Evolutionary conservation across 2,329 filamentous ascomycete genomes (phyloP), one percentile per base, ranked within the genome.

Genomic region (Trichoderma sp.): DNA sequence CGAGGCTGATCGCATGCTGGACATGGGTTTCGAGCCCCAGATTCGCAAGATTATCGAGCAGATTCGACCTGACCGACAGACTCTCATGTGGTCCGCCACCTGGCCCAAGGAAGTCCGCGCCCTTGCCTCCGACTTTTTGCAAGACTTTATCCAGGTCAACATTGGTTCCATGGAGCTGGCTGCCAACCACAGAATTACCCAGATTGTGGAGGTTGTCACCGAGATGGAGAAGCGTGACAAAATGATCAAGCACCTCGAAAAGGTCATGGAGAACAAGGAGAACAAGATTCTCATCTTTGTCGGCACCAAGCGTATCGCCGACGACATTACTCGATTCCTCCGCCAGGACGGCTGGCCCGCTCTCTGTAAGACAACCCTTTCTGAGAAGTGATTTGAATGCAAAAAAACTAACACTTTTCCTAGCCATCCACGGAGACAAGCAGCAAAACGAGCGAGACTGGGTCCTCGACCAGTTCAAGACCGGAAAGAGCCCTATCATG

Each of bases 11-110:
- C 96, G 97, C 83, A 99, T 99, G 97, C 90, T 99, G 84, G 97
- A 99, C 88, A 99, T 99, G 97, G 97, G 97, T 91, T 98, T 99
- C 87, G 97, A 99, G 88, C 97, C 97, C 79, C 97, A 98, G 86
- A 98, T 99, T 82, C 95, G 97, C 88, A 98, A 98, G 89, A 98
- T 99, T 79, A 95, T 99, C 80, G 91, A 93, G 78, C 97, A 99
- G 88, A 98, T 98, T 86, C 95, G 97, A 80, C 97, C 97, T 72
- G 97, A 99, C 85, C 93, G 97, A 90, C 97, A 99, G 86, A 99
- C 97, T 78, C 97, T 97, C 89, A 98, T 99, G 95, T 99, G 96
- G 95, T 99, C 97, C 77, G 97, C 97, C 80, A 99, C 97, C 7
- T 99, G 97, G 95, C 97, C 97, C 82, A 98, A 98, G 90, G 96